phyloP scores from a whole-genome alignment of 495 filamentous ascomycete genomes.

The Aspergillus conjunctus region DNA sequence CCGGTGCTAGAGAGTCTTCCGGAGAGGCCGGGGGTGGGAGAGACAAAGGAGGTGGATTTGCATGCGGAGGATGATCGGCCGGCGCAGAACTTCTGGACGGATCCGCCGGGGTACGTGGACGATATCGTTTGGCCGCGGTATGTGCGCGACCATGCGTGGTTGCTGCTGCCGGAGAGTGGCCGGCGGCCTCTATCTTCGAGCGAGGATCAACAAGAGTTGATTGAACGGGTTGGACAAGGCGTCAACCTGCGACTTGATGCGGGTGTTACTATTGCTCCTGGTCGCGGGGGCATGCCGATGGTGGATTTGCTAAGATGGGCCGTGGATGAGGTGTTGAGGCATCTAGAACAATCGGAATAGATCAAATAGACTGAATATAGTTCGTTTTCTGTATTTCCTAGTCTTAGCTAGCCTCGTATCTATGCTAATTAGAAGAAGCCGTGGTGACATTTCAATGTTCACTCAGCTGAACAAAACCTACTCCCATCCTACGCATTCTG shows the following conservation, averaged over 20 bases:
- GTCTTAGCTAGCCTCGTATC: neutral
- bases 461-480: neutral
- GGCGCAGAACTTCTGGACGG: slow-evolving; percentile 84
- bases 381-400: neutral
- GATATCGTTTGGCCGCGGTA: slow-evolving; percentile 95
- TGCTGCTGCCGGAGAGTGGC: slow-evolving; percentile 67
- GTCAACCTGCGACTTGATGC: slow-evolving; percentile 38
- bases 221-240: slow-evolving; percentile 37
- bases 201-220: slow-evolving; percentile 29
- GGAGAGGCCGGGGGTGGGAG: slow-evolving; percentile 2
- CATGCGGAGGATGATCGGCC: slow-evolving; percentile 43
- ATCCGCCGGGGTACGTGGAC: slow-evolving; percentile 93
- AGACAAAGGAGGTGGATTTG: slow-evolving; percentile 33
- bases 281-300: slow-evolving; percentile 36
- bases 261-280: slow-evolving; percentile 44
- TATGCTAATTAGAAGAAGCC: neutral
- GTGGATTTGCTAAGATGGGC: slow-evolving; percentile 47
- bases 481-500: neutral
- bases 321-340: slow-evolving; percentile 43
- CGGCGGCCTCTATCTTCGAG: slow-evolving; percentile 33
- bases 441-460: neutral
- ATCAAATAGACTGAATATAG: too few species aligned
- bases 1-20: slow-evolving; percentile 24
- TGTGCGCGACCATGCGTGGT: slow-evolving; percentile 70
- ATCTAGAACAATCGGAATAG: slow-evolving; percentile 17